These are phyloP conservation scores for Citrus sinensis DNA, from an alignment of 345 rosid genomes.

Conservation along the genomic window DNA sequence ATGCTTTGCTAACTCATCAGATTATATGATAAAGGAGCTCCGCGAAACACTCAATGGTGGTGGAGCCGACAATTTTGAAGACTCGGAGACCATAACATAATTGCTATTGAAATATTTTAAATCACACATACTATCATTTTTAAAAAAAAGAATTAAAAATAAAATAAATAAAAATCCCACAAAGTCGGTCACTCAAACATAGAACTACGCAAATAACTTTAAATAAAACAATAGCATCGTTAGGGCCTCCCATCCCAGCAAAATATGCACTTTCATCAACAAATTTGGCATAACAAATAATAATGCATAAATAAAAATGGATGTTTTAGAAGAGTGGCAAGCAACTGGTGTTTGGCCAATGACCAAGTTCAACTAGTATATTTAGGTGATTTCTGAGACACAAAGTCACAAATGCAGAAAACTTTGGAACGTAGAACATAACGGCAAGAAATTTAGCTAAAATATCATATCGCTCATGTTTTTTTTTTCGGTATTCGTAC, in stretches of 20 bases:
- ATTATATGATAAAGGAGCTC: neutral
- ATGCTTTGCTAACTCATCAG: slow-evolving; percentile 6
- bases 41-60: slow-evolving; percentile 17
- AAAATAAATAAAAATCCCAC: neutral
- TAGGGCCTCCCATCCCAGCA: neutral
- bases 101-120: neutral
- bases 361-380: neutral
- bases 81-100: slow-evolving; percentile 1
- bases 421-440: neutral
- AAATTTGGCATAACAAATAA: neutral
- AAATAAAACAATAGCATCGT: neutral
- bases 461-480: neutral
- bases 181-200: neutral
- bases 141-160: no score
- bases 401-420: neutral
- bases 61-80: slow-evolving; percentile 16
- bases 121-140: neutral
- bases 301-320: neutral
- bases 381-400: neutral
- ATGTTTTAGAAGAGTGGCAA: neutral
- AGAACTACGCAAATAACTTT: neutral
- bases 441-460: neutral
- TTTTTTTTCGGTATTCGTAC: neutral
- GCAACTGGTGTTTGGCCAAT: neutral
- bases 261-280: neutral